Evolutionary conservation across 306 rosid species (phyloP).

Genomic region (Acacia confusa): DNA sequence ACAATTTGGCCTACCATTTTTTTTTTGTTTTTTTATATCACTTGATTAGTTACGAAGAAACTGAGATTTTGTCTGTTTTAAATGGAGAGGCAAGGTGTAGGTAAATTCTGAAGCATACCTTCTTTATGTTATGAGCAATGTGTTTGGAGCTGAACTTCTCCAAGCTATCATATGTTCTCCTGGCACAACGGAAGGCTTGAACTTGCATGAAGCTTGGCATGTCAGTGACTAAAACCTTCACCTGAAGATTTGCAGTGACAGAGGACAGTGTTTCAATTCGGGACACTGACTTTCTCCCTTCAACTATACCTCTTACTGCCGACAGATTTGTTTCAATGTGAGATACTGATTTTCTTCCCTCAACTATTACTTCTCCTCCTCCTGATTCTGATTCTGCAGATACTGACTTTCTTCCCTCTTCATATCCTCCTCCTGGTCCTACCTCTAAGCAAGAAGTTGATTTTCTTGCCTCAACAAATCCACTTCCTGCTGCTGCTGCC

Average conservation of each 20-base stretch:
- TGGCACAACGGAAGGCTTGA: conserved; percentile 84
- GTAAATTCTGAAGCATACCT: conserved; percentile 51
- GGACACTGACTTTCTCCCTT: conserved; percentile 78
- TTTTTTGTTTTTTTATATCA: neutral
- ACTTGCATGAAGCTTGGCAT: conserved; percentile 95
- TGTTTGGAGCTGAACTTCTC: conserved; percentile 76
- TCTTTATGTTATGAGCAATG: conserved; percentile 83
- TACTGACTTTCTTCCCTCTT: conserved; percentile 46
- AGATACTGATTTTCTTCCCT: conserved; percentile 11
- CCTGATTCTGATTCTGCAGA: conserved; percentile 28
- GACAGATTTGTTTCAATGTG: conserved; percentile 10
- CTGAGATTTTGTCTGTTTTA: neutral
- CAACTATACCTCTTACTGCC: conserved; percentile 29
- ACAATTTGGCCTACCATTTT: neutral
- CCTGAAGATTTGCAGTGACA: conserved; percentile 67
- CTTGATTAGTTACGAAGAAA: neutral
- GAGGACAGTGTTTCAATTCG: conserved; percentile 75
- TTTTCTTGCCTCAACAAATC: conserved; percentile 43
- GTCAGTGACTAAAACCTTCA: conserved; percentile 78
- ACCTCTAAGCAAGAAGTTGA: conserved; percentile 44
- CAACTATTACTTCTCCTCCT: neutral
- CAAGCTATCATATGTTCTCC: conserved; percentile 75
- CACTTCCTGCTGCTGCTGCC: conserved; percentile 8
- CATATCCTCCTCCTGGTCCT: conserved; percentile 35
- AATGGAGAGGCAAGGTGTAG: neutral